Conservation (phyloP, 495 filamentous ascomycete species). For the Mytilinidion resinicola region DNA sequence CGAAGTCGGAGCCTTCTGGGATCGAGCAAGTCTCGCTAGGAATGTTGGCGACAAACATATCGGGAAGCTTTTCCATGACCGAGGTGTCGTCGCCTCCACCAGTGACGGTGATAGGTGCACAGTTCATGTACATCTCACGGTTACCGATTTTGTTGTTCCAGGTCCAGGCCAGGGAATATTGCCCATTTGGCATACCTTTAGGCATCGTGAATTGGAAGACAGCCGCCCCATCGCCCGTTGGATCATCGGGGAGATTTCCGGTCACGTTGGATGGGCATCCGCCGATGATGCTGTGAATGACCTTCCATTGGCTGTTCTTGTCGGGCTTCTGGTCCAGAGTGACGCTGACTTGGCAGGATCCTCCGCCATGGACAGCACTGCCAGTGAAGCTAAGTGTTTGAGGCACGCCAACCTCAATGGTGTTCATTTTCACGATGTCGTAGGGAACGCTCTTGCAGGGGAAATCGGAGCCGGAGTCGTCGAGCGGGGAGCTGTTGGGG, state of each 20-base stretch:
- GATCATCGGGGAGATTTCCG: slow-evolving; percentile 39
- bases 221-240: slow-evolving; percentile 14
- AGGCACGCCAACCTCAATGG: slow-evolving; percentile 47
- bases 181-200: slow-evolving; percentile 48
- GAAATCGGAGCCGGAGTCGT: slow-evolving; percentile 56
- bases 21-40: slow-evolving; percentile 49
- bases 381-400: slow-evolving; percentile 53
- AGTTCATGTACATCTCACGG: slow-evolving; percentile 96
- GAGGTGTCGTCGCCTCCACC: slow-evolving; percentile 40
- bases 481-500: slow-evolving; percentile 55
- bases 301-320: slow-evolving; percentile 58
- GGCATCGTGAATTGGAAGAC: slow-evolving; percentile 56
- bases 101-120: slow-evolving; percentile 62
- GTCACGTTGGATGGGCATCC: slow-evolving; percentile 58
- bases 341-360: slow-evolving; percentile 78
- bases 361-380: slow-evolving; percentile 71
- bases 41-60: slow-evolving; percentile 78
- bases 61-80: slow-evolving; percentile 56
- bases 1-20: slow-evolving; percentile 38
- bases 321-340: slow-evolving; percentile 63
- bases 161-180: slow-evolving; percentile 70
- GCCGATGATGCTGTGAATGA: slow-evolving; percentile 77
- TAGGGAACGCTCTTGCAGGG: slow-evolving; percentile 66
- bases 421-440: slow-evolving; percentile 41
- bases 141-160: slow-evolving; percentile 91